A percentile compares a stretch with the other conserved stretches of the same genome.
Evolutionary conservation across 257 asterid species (phyloP).

Genomic region (Plantago major): DNA sequence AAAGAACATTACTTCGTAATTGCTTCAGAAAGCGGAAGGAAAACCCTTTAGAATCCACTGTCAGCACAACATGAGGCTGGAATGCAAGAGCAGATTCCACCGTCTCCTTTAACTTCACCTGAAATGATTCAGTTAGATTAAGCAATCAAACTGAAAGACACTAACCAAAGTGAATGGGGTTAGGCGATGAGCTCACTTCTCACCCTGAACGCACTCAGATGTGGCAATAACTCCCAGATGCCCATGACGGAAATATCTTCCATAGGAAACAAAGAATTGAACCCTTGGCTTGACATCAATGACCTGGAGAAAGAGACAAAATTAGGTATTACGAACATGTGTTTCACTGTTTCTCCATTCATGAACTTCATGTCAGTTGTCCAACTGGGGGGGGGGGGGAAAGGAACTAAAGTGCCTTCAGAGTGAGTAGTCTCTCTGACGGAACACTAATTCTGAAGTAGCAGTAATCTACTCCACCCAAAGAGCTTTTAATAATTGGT

Average conservation of each 20-base stretch:
- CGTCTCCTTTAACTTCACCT: slow-evolving; percentile 65
- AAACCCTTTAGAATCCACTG: slow-evolving; percentile 91
- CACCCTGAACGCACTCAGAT: slow-evolving; percentile 72
- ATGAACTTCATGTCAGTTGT: background rate
- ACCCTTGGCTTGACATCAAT: slow-evolving; percentile 72
- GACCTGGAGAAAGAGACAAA: slow-evolving; percentile 31
- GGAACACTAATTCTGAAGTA: slow-evolving; percentile 12
- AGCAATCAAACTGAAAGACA: slow-evolving; percentile 1
- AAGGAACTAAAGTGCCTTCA: background rate
- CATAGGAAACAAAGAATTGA: slow-evolving; percentile 65
- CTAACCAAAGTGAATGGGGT: slow-evolving; percentile 9
- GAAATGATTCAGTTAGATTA: slow-evolving; percentile 24
- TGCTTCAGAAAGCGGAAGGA: slow-evolving; percentile 85
- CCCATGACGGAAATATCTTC: slow-evolving; percentile 97
- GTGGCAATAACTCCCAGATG: slow-evolving; percentile 87
- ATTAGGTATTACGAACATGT: slow-evolving; percentile 19
- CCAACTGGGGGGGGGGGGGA: slow-evolving; percentile 24
- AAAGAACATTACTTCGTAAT: slow-evolving; percentile 49
- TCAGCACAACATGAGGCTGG: slow-evolving; percentile 83
- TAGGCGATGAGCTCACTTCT: slow-evolving; percentile 23
- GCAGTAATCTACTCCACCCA: background rate
- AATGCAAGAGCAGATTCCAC: slow-evolving; percentile 64
- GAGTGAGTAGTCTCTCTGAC: background rate
- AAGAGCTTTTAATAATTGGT: background rate
- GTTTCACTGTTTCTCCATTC: slow-evolving; percentile 25